Base-by-base conservation (phyloP, 2,329 filamentous ascomycete genomes). In the Coniochaeta sp. region DNA sequence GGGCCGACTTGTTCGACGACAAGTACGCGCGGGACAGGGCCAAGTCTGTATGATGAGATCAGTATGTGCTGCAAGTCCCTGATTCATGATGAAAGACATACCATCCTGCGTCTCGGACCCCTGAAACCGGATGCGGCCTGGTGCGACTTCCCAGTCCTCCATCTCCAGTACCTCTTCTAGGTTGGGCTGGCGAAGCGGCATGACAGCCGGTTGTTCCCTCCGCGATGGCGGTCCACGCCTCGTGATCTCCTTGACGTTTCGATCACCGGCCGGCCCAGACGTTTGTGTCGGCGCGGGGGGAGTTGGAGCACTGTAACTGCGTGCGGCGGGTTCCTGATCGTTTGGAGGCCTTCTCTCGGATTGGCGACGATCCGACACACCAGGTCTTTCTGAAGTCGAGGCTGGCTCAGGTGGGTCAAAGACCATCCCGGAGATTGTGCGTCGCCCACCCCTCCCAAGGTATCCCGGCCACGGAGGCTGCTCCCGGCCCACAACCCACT, bases 101-200 rank as follows among this genome's bases (percentile, higher is more conserved):
- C 69, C 67, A 19, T 68, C 61, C 1, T 56, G 19, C 2, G 57
- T 58, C 0, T 55, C 44, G 2, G n/a, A 56, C 5, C 47, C 22
- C 4, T 56, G 30, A n/a, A 64, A 64, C 4, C 62, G 62, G 36
- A 74, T 63, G 3, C 70, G 66, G 2, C 73, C 73, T 0, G 73
- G 73, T 1, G 71, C 72, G 1, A 74, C 36, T 57, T 74, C 72
- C 73, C 73, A 74, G 12, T 70, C 67, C 59, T 74, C 72, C 71
- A 74, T 73, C 58, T 73, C 71, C 8, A 73, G 65, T 1, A 64
- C 54, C 1, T 67, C 63, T 12, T 16, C 47, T 17, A 24, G 26
- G 8, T 26, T 26, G 22, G 12, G 12, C 22, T n/a, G 47, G 26
- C 22, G 14, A 28, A 17, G 42, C 3, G 22, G 47, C 4, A 52